Evolutionary conservation across 2,329 filamentous ascomycete species (phyloP).

Genomic region (Colletotrichum theobromicola): DNA sequence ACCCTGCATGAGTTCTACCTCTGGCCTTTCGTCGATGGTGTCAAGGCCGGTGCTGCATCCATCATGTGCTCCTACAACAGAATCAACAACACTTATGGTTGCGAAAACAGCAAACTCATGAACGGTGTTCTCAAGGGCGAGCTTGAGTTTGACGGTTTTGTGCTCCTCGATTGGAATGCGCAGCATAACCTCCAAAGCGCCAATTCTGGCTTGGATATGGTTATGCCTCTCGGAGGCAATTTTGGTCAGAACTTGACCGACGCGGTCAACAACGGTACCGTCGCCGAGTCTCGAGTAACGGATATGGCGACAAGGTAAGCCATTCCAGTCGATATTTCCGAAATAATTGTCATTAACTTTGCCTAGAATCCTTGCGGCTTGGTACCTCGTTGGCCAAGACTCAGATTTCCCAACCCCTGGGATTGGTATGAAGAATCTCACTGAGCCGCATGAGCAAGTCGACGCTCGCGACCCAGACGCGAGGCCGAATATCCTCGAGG

Average conservation of each 20-base stretch:
- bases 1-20: slow-evolving; percentile 69
- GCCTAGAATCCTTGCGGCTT: slow-evolving; percentile 65
- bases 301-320: slow-evolving; percentile 62
- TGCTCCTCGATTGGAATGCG: slow-evolving; percentile 63
- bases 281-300: slow-evolving; percentile 58
- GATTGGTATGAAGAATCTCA: slow-evolving; percentile 68
- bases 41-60: slow-evolving; percentile 62
- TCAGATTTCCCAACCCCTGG: slow-evolving; percentile 50
- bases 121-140: slow-evolving; percentile 72
- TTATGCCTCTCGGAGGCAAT: slow-evolving; percentile 60
- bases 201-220: slow-evolving; percentile 73
- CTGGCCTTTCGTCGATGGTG: slow-evolving; percentile 74
- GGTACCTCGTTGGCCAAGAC: slow-evolving; percentile 62
- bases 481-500: slow-evolving; percentile 49
- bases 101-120: slow-evolving; percentile 70
- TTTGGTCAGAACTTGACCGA: slow-evolving; percentile 60
- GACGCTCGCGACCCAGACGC: slow-evolving; percentile 56
- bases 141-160: slow-evolving; percentile 52
- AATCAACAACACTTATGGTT: slow-evolving; percentile 74
- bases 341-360: too few species aligned
- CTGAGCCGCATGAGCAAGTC: slow-evolving; percentile 45
- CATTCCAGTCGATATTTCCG: too few species aligned
- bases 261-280: slow-evolving; percentile 64
- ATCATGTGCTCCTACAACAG: slow-evolving; percentile 73
- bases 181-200: slow-evolving; percentile 69